phyloP scores from a whole-genome alignment of 768 basidiomycete genomes.

The Holtermannia corniformis region DNA sequence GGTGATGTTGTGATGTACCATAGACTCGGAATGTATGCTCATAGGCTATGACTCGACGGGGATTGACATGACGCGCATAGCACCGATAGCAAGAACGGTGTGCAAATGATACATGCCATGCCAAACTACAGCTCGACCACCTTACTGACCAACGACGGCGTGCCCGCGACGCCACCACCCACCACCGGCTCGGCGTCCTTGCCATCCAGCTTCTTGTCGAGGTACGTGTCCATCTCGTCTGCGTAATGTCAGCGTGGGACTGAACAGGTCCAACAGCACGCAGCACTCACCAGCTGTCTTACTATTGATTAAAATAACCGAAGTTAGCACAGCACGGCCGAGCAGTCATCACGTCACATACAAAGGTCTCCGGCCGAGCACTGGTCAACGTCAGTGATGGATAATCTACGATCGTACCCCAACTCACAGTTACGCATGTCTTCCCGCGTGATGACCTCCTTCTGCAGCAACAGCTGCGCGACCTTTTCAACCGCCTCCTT shows the following conservation, averaged over 20 bases:
- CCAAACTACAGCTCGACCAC: background rate
- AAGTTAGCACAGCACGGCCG: too few relatives aligned
- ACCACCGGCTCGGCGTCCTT: constrained; percentile 16
- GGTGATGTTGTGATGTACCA: background rate
- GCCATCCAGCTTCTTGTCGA: constrained; percentile 49
- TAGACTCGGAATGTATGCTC: background rate
- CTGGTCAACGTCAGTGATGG: background rate
- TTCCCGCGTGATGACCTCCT: constrained; percentile 89
- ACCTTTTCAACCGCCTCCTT: constrained; percentile 87
- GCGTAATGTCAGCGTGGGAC: constrained; percentile 52
- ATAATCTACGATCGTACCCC: too few relatives aligned
- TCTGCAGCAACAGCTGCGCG: constrained; percentile 77
- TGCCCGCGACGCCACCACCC: background rate
- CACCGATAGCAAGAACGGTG: background rate
- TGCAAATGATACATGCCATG: too few relatives aligned
- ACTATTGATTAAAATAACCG: constrained; percentile 76
- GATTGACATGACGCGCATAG: background rate
- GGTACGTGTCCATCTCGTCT: constrained; percentile 96
- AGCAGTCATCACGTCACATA: constrained; percentile 13
- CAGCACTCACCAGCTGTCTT: constrained; percentile 62
- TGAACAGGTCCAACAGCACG: too few relatives aligned
- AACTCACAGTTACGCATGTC: constrained; percentile 41
- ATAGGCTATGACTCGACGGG: too few relatives aligned
- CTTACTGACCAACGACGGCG: background rate
- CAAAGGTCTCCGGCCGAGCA: constrained; percentile 29